phyloP scores from a whole-genome alignment of 2,329 filamentous ascomycete genomes.

The Knufia petricola region DNA sequence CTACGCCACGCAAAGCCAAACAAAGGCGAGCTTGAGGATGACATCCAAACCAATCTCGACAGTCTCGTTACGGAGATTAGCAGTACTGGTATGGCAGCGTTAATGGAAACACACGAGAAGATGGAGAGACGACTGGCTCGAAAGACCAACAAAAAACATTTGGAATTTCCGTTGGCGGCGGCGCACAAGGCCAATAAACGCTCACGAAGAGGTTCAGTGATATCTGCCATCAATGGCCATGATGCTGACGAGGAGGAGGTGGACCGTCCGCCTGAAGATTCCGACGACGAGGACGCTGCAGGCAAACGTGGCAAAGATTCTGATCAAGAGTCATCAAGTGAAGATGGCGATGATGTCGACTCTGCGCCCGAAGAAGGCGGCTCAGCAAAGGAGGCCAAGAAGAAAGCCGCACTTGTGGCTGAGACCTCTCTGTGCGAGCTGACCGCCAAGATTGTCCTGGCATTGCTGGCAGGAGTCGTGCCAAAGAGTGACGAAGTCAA shows the following conservation, averaged over 20 bases:
- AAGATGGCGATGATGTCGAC: constrained; percentile 13
- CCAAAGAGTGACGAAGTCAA: constrained; percentile 56
- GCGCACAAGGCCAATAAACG: constrained; percentile 1
- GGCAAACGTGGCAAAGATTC: constrained; percentile 11
- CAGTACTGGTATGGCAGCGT: constrained; percentile 50
- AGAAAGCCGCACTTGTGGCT: constrained; percentile 59
- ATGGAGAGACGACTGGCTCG: constrained; percentile 71
- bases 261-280: constrained; percentile 30
- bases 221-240: background rate
- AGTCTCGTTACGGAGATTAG: constrained; percentile 61
- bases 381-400: constrained; percentile 34
- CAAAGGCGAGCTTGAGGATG: constrained; percentile 27
- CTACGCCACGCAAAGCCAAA: constrained; percentile 45
- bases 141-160: constrained; percentile 40
- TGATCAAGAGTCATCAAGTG: constrained; percentile 27
- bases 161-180: constrained; percentile 9
- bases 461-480: constrained; percentile 64
- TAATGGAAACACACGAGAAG: constrained; percentile 67
- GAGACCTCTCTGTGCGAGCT: constrained; percentile 82
- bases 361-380: constrained; percentile 6
- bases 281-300: constrained; percentile 39
- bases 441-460: constrained; percentile 73
- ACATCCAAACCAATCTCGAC: constrained; percentile 47
- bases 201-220: background rate
- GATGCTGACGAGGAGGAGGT: constrained; percentile 19